Percentiles rank a stretch among this genome's conserved stretches.
phyloP scores from a whole-genome alignment of 2,329 filamentous ascomycete genomes.

The Trichothecium roseum region DNA sequence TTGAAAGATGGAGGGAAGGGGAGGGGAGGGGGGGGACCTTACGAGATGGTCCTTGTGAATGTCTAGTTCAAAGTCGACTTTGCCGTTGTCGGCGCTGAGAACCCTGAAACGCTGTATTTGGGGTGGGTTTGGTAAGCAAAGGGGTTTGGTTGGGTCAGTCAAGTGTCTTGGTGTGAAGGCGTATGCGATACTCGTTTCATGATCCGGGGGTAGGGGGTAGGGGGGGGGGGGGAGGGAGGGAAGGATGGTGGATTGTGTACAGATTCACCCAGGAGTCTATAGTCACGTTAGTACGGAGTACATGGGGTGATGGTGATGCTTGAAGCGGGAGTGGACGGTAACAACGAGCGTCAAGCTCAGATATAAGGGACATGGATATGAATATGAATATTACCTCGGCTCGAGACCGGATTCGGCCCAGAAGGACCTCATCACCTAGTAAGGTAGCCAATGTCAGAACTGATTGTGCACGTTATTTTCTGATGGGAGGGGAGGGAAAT shows the following conservation, averaged over 20 bases:
- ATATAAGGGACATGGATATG: not conserved
- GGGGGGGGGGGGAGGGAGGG: too few relatives aligned
- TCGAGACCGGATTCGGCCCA: constrained; percentile 78
- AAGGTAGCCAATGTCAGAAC: not conserved
- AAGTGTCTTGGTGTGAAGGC: too few relatives aligned
- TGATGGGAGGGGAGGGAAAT: too few relatives aligned
- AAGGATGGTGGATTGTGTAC: not conserved
- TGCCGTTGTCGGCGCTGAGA: constrained; percentile 51
- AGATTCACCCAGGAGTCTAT: constrained; percentile 8
- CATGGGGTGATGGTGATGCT: too few relatives aligned
- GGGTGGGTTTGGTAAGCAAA: too few relatives aligned
- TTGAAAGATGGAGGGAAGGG: accelerated
- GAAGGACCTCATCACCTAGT: constrained; percentile 76
- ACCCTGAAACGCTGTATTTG: constrained; percentile 48
- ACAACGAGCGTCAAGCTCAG: too few relatives aligned
- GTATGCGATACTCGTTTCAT: too few relatives aligned
- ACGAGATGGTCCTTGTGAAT: constrained; percentile 69
- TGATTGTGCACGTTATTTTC: too few relatives aligned
- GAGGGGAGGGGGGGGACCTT: constrained; percentile 14
- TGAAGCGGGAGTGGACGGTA: too few relatives aligned
- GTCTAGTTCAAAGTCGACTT: constrained; percentile 66
- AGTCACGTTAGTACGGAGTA: not conserved
- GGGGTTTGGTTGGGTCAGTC: too few relatives aligned
- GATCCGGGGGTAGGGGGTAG: too few relatives aligned
- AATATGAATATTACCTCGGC: constrained; percentile 52